Percentiles rank a stretch among this genome's conserved stretches.
Evolutionary conservation across 78 protist species (phyloP).

Genomic region (Dictyostelium brefeldianum): DNA sequence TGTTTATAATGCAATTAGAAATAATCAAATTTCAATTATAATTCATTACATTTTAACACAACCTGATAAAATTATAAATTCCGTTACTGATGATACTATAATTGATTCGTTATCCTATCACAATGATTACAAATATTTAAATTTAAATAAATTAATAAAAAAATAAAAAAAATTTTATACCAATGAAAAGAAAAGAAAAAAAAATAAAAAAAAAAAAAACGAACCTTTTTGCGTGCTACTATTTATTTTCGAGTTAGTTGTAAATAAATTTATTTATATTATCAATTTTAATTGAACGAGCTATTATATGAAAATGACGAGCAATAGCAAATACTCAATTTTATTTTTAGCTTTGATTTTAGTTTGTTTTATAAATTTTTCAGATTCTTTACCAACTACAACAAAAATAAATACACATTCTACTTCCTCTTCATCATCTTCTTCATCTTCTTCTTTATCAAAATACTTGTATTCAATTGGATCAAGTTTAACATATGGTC

Average conservation of each 20-base stretch:
- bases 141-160: background rate
- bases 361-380: background rate
- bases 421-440: background rate
- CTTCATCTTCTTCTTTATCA: background rate
- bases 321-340: no score
- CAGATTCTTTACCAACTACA: background rate
- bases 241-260: background rate
- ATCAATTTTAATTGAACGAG: no score
- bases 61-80: no score
- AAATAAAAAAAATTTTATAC: background rate
- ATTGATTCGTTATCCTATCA: background rate
- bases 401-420: background rate
- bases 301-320: no score
- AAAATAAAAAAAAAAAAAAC: background rate
- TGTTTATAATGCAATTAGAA: background rate
- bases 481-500: background rate
- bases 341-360: background rate
- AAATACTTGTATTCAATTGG: slow-evolving; percentile 5
- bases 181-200: no score
- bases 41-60: background rate
- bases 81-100: no score
- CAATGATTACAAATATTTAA: background rate
- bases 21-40: background rate
- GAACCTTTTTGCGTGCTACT: background rate
- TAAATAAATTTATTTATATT: no score